Evolutionary conservation across 192 early-diverging fungal genomes (phyloP), one percentile per base, ranked within the genome.

Genomic region (Podila verticillata): DNA sequence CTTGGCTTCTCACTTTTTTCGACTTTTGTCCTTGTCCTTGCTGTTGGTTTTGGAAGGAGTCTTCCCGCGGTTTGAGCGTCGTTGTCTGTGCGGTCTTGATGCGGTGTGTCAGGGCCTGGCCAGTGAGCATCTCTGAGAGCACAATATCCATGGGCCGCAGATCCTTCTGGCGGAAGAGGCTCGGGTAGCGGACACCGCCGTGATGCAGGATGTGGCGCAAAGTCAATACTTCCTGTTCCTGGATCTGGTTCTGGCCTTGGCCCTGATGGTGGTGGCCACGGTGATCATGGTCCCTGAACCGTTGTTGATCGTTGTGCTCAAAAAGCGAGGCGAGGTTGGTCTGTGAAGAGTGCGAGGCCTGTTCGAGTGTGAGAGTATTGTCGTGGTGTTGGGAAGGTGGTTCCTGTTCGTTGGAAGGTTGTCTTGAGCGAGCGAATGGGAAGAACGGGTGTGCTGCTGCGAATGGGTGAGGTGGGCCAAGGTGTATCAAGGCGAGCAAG

Each of bases 171-270:
- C 72, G 59, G 48, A 86, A 69, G 31, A 83, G 72, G 10, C 63
- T 56, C 3, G 83, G 82, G 54, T 65, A 84, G 28, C 61, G 58
- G 26, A 22, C 34, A 17, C 73, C 63, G 0, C 85, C 83, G 61
- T 71, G 80, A 32, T 86, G 85, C 29, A 73, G 60, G 4, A 86
- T 34, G 48, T 86, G 85, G n/a, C 65, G 48, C n/a, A 86, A 59
- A 1, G 79, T 61, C 20, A 86, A 20, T 0, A 67, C 66, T 28
- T 72, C 65, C 3, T 66, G n/a, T 1, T 59, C 51, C 17, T 59
- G 29, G 1, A 68, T 60, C 24, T 79, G 64, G 13, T 24, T 13
- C 12, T 60, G 20, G 30, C 3, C 8, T 1, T 60, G 58, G 29
- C 24, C 13, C n/a, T 22, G 20, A 29, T 28, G 58, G 30, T 60